Conservation (phyloP, 495 filamentous ascomycete species). For the Aspergillus ellipticus region DNA sequence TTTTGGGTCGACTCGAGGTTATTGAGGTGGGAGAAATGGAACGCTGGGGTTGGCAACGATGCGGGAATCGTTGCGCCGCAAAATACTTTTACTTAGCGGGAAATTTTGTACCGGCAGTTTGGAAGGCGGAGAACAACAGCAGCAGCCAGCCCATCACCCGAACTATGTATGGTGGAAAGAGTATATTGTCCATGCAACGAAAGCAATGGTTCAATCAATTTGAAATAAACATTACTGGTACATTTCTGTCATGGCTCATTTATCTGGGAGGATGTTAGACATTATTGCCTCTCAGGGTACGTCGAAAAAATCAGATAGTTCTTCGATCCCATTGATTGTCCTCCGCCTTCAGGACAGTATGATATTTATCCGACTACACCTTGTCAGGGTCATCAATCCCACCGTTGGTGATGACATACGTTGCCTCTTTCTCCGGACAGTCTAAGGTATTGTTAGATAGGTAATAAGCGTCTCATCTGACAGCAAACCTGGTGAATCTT, state of each 20-base stretch:
- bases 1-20: slow-evolving; percentile 16
- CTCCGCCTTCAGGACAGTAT: neutral
- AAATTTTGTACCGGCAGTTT: slow-evolving; percentile 12
- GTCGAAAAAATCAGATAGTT: no score
- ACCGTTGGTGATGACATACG: slow-evolving; percentile 76
- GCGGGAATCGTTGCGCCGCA: slow-evolving; percentile 1
- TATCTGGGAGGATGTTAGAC: neutral
- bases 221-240: neutral
- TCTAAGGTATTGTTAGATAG: slow-evolving; percentile 39
- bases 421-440: slow-evolving; percentile 73
- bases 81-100: slow-evolving; percentile 10
- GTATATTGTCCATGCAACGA: no score
- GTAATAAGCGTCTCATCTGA: neutral
- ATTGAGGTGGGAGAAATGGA: slow-evolving; percentile 13
- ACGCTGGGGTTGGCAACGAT: neutral
- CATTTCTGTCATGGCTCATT: neutral
- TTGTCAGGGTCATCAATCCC: slow-evolving; percentile 73
- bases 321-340: neutral
- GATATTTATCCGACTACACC: slow-evolving; percentile 19
- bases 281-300: neutral
- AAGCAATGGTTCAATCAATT: no score
- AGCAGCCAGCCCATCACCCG: no score
- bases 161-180: no score
- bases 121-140: slow-evolving; percentile 17
- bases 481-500: slow-evolving; percentile 66